Percentiles rank a stretch among this genome's conserved stretches.
Conservation (phyloP, 352 stramenopile species). For the Phytophthora ramorum region DNA sequence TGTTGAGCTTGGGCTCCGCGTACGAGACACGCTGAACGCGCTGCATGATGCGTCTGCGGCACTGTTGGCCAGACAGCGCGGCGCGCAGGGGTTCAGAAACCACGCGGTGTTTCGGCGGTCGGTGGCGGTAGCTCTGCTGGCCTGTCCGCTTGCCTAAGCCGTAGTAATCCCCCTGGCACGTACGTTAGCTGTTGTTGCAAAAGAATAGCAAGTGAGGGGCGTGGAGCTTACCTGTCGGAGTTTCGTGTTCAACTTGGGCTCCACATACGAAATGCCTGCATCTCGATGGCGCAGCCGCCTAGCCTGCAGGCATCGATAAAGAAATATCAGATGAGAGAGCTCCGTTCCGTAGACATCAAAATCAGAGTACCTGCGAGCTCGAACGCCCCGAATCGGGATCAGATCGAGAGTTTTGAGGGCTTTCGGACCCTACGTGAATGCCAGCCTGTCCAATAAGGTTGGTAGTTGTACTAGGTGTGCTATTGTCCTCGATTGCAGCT, state of each 20-base stretch:
- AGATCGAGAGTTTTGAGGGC: not conserved
- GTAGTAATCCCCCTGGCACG: slow-evolving; percentile 67
- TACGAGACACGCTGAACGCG: slow-evolving; percentile 60
- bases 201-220: not conserved
- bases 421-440: not conserved
- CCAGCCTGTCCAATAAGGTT: too few species aligned
- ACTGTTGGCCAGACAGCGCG: slow-evolving; percentile 27
- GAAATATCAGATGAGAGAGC: slow-evolving; percentile 1
- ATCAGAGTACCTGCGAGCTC: slow-evolving; percentile 18
- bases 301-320: slow-evolving; percentile 15
- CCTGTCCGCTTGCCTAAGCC: slow-evolving; percentile 53
- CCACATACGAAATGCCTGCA: slow-evolving; percentile 53
- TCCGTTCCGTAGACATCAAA: not conserved
- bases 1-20: slow-evolving; percentile 78
- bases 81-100: slow-evolving; percentile 22
- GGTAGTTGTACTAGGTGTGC: too few species aligned
- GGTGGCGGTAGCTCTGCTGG: slow-evolving; percentile 14
- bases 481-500: not conserved
- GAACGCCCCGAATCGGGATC: slow-evolving; percentile 9
- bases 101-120: slow-evolving; percentile 18
- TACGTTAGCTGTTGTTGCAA: slow-evolving; percentile 11
- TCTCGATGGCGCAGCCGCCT: slow-evolving; percentile 52
- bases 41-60: slow-evolving; percentile 35
- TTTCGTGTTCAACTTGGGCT: slow-evolving; percentile 71
- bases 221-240: slow-evolving; percentile 49